Conservation (phyloP, 352 stramenopile species). For the Pythium sp. region DNA sequence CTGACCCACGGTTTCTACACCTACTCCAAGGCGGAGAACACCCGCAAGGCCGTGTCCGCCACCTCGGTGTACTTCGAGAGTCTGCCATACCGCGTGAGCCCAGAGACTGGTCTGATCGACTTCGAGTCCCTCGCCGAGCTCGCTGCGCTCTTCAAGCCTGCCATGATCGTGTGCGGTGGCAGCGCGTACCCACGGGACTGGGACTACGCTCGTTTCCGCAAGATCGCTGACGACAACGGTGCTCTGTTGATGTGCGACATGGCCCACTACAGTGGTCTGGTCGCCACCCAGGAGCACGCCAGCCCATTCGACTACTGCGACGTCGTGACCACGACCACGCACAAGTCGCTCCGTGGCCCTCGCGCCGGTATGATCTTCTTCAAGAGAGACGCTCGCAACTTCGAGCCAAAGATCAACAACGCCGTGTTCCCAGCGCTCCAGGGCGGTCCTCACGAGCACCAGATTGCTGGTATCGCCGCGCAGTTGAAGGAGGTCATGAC, state of each 20-base stretch:
- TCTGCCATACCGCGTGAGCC: constrained; percentile 95
- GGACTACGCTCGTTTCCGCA: constrained; percentile 97
- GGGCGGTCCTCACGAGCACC: constrained; percentile 97
- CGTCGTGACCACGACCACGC: constrained; percentile 99
- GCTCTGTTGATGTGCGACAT: constrained; percentile 99
- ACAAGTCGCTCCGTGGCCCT: constrained; percentile 98
- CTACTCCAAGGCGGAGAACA: constrained; percentile 95
- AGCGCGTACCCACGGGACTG: constrained; percentile 98
- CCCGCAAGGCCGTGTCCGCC: constrained; percentile 97
- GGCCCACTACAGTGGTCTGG: constrained; percentile 98
- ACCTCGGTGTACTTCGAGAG: constrained; percentile 99
- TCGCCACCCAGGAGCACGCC: constrained; percentile 93
- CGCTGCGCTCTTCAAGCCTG: constrained; percentile 96
- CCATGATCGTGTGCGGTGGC: constrained; percentile 96
- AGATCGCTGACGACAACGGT: constrained; percentile 98
- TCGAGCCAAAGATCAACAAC: constrained; percentile 96
- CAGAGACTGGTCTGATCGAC: constrained; percentile 96
- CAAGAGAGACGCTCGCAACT: constrained; percentile 92
- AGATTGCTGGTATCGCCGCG: constrained; percentile 98
- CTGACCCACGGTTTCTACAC: constrained; percentile 99
- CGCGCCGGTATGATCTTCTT: constrained; percentile 99
- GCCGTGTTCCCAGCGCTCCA: constrained; percentile 99
- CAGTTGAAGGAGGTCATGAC: constrained; percentile 97
- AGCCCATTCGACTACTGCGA: constrained; percentile 98
- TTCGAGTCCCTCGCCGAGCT: constrained; percentile 95